Base-by-base conservation (phyloP, 805 yeast species). In the Candida krabiensis region DNA sequence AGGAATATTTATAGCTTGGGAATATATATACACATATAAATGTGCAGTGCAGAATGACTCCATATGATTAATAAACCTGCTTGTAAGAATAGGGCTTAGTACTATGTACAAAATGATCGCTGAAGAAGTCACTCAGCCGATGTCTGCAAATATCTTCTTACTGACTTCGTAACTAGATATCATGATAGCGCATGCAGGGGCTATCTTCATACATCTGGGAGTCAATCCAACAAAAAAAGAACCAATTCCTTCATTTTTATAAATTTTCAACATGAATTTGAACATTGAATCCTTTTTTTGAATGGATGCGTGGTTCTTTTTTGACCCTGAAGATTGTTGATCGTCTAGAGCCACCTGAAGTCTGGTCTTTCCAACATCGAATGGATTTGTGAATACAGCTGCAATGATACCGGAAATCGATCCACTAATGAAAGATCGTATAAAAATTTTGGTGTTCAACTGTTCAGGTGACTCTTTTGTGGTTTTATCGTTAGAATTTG, bases 111-210 rank as follows among this genome's bases (percentile, higher is more conserved):
- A n/a, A n/a, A n/a, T n/a, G n/a, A n/a, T n/a, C n/a, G n/a, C n/a
- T n/a, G n/a, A n/a, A n/a, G n/a, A n/a, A n/a, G n/a, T n/a, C n/a
- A 11, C 11, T 19, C 21, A 30, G 26, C 11, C 31, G 30, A 50
- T 38, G 30, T 49, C 54, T 13, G 54, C 42, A 43, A 76, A 75
- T 25, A 80, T 56, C 40, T 77, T 77, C 61, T 93, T 93, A 19
- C 95, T 85, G 30, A 90, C 69, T 60, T 93, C 99, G 59, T 93
- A 93, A 27, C 93, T 83, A 9, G 97, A 87, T 30, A 93, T 89
- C 99, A 93, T 93, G 26, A 93, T 91, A 2, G 99, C 99, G 72
- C 99, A 93, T 12, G 96, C 82, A 9, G 99, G 98, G 0, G 97
- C 96, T 19, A 93, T 85, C 58, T 93, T 93, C 60, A 91, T 64